Percentiles rank a stretch among this genome's conserved stretches.
Evolutionary conservation across 2,329 filamentous ascomycete genomes (phyloP).

Genomic region (Xylariaceae sp.): DNA sequence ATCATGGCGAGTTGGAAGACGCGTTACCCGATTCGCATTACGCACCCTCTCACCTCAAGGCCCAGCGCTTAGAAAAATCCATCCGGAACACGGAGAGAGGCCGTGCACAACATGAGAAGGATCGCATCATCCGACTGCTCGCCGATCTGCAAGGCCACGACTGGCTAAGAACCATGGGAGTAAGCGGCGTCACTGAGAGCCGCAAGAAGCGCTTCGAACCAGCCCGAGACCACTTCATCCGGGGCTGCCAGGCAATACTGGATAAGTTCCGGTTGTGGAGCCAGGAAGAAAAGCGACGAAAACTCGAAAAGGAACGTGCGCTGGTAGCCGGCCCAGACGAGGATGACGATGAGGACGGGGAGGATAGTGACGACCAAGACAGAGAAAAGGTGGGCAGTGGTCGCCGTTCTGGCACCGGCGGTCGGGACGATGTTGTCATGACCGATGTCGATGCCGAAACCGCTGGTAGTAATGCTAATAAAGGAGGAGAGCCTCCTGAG

Average conservation of each 20-base stretch:
- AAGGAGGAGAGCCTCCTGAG: constrained; percentile 53
- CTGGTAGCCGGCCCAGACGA: constrained; percentile 46
- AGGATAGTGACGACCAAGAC: constrained; percentile 27
- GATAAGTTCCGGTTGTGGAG: constrained; percentile 87
- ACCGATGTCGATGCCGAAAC: constrained; percentile 14
- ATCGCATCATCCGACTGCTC: constrained; percentile 60
- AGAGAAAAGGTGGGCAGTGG: constrained; percentile 17
- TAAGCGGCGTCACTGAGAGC: constrained; percentile 76
- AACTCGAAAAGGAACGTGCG: constrained; percentile 67
- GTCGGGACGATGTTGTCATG: constrained; percentile 36
- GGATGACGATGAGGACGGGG: constrained; percentile 32
- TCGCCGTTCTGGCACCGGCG: constrained; percentile 20
- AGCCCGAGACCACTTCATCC: constrained; percentile 78
- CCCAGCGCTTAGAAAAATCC: constrained; percentile 55
- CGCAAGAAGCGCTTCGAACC: constrained; percentile 83
- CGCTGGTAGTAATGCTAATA: constrained; percentile 28
- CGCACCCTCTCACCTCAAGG: constrained; percentile 51
- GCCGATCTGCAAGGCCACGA: constrained; percentile 85
- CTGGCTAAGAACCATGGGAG: constrained; percentile 88
- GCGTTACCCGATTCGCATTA: constrained; percentile 53
- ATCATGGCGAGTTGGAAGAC: constrained; percentile 42
- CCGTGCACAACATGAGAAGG: constrained; percentile 61
- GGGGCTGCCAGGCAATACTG: constrained; percentile 73
- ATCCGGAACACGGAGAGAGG: constrained; percentile 61
- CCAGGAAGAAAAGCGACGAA: constrained; percentile 79